Conservation (phyloP, 257 asterid genomes). For the Solanum lycopersicoides region DNA sequence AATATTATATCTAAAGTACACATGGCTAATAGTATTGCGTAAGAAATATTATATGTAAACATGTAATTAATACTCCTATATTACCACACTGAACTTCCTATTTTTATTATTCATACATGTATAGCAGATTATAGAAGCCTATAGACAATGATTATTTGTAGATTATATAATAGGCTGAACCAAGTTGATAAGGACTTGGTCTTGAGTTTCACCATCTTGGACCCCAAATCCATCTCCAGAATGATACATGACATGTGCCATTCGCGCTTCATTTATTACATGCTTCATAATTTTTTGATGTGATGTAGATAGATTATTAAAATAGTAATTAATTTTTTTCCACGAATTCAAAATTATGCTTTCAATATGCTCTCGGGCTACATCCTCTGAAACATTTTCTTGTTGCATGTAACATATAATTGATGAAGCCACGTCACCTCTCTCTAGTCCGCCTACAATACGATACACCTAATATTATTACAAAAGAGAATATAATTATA, state of each 20-base stretch:
- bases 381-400: conserved; percentile 25
- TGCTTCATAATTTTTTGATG: conserved; percentile 8
- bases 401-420: conserved; percentile 53
- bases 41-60: too few relatives aligned
- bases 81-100: background rate
- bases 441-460: conserved; percentile 36
- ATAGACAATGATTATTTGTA: background rate
- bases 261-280: conserved; percentile 29
- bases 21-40: too few relatives aligned
- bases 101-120: background rate
- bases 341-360: conserved; percentile 16
- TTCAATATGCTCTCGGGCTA: conserved; percentile 26
- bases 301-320: background rate
- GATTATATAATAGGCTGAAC: conserved; percentile 18
- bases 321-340: conserved; percentile 24
- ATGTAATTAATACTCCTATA: too few relatives aligned
- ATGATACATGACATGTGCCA: conserved; percentile 29
- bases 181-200: conserved; percentile 28
- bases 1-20: too few relatives aligned
- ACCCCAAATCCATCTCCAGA: conserved; percentile 51
- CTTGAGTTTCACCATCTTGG: conserved; percentile 31
- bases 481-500: background rate
- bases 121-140: background rate
- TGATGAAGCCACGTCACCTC: conserved; percentile 62
- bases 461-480: background rate